These are phyloP conservation scores for Scortechinia acanthostroma DNA, from an alignment of 2,329 filamentous ascomycete species.

Conservation along the genomic window DNA sequence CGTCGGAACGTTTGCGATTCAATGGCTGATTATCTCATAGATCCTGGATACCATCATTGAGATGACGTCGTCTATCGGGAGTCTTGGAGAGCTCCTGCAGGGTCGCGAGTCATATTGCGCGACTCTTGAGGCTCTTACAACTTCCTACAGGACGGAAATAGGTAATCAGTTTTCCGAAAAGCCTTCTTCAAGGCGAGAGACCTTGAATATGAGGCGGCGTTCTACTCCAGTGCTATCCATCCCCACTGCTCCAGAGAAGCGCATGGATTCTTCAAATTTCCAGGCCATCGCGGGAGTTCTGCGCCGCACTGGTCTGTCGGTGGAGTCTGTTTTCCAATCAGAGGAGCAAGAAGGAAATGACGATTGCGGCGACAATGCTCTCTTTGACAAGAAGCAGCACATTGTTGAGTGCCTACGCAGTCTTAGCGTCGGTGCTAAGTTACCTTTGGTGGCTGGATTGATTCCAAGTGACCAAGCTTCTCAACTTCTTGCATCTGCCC, in stretches of 20 bases:
- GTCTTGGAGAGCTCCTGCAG: slow-evolving; percentile 15
- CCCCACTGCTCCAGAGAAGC: not conserved
- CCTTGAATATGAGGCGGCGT: not conserved
- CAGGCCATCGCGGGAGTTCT: not conserved
- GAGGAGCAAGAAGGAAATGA: not conserved
- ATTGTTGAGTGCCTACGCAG: not conserved
- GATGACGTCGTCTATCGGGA: slow-evolving; percentile 19
- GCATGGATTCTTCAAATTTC: not conserved
- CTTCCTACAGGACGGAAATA: slow-evolving; percentile 13
- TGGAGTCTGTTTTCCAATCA: not conserved
- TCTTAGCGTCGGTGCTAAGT: slow-evolving; percentile 13
- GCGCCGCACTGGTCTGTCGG: not conserved
- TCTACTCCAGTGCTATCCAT: not conserved
- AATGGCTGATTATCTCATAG: slow-evolving; percentile 12
- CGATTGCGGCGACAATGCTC: not conserved
- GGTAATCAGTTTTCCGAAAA: not conserved
- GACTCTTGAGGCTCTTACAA: slow-evolving; percentile 17
- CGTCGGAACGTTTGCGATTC: not conserved
- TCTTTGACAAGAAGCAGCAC: not conserved
- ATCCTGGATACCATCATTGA: slow-evolving; percentile 18
- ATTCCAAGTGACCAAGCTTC: slow-evolving; percentile 18
- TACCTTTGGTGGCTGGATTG: slow-evolving; percentile 17
- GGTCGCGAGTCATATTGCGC: slow-evolving; percentile 22
- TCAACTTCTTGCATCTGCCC: slow-evolving; percentile 17
- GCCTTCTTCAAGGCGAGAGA: not conserved